Percentiles rank a stretch among this genome's conserved stretches.
Evolutionary conservation across 495 filamentous ascomycete species (phyloP).

Genomic region (Neurospora sp.): DNA sequence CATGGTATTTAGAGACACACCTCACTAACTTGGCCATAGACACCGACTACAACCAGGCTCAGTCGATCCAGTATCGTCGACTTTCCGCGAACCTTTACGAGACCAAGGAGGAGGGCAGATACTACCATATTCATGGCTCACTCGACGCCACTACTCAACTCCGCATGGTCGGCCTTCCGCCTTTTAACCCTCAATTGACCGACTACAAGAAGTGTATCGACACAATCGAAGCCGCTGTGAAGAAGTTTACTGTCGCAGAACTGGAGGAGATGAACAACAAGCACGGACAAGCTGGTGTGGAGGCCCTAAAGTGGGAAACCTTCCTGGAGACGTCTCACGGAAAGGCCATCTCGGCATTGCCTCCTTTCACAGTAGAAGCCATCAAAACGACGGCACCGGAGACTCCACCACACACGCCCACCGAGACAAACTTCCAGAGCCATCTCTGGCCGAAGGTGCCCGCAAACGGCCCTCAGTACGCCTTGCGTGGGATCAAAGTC

Average conservation of each 20-base stretch:
- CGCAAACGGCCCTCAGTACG: slow-evolving; percentile 29
- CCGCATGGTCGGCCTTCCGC: slow-evolving; percentile 60
- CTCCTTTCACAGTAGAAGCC: slow-evolving; percentile 13
- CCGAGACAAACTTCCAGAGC: slow-evolving; percentile 14
- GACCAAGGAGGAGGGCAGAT: slow-evolving; percentile 53
- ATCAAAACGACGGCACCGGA: slow-evolving; percentile 22
- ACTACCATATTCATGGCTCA: slow-evolving; percentile 72
- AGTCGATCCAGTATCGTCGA: slow-evolving; percentile 62
- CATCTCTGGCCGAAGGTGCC: background rate
- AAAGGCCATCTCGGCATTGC: slow-evolving; percentile 17
- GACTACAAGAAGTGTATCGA: slow-evolving; percentile 57
- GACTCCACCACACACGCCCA: slow-evolving; percentile 43
- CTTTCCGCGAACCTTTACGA: slow-evolving; percentile 68
- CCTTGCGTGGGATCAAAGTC: slow-evolving; percentile 47
- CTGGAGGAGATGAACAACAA: slow-evolving; percentile 55
- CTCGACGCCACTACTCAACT: slow-evolving; percentile 59
- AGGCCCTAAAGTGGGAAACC: slow-evolving; percentile 53
- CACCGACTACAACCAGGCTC: slow-evolving; percentile 59
- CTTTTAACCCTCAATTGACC: slow-evolving; percentile 50
- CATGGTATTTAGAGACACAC: background rate
- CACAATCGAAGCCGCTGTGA: slow-evolving; percentile 55
- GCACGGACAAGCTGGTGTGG: slow-evolving; percentile 55
- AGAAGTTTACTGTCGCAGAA: slow-evolving; percentile 49
- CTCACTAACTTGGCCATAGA: slow-evolving; percentile 30
- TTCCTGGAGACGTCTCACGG: slow-evolving; percentile 54